phyloP scores from a whole-genome alignment of 768 basidiomycete species.

The Agaricus blazei region DNA sequence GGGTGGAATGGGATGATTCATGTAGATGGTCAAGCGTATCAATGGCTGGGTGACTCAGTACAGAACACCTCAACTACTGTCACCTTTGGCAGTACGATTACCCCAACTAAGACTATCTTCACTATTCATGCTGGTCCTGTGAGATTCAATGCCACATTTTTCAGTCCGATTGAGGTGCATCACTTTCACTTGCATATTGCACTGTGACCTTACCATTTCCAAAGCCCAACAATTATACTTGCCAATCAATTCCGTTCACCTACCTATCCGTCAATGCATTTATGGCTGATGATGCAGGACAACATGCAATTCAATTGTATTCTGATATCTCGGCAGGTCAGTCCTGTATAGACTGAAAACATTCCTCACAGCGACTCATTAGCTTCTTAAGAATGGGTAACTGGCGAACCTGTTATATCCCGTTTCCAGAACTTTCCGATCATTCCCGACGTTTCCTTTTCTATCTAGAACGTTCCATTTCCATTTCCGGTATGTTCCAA shows the following conservation, averaged over 20 bases:
- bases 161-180: constrained; percentile 52
- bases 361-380: no score
- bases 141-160: constrained; percentile 43
- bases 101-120: constrained; percentile 50
- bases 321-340: constrained; percentile 38
- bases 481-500: no score
- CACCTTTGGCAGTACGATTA: constrained; percentile 24
- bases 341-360: neutral
- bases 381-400: no score
- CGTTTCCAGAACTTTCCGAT: no score
- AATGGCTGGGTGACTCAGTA: constrained; percentile 31
- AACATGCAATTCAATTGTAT: constrained; percentile 39
- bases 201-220: neutral
- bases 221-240: constrained; percentile 40
- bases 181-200: neutral
- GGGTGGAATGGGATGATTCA: constrained; percentile 47
- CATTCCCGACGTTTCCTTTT: no score
- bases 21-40: constrained; percentile 40
- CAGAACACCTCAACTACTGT: constrained; percentile 12
- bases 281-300: constrained; percentile 26
- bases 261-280: constrained; percentile 35
- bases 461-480: no score
- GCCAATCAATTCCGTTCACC: constrained; percentile 49
- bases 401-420: no score
- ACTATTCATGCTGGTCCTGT: constrained; percentile 45